Percentiles rank a stretch among this genome's conserved stretches.
These are phyloP conservation scores for Phialophora macrospora DNA, from an alignment of 2,329 filamentous ascomycete genomes.

Conservation along the genomic window DNA sequence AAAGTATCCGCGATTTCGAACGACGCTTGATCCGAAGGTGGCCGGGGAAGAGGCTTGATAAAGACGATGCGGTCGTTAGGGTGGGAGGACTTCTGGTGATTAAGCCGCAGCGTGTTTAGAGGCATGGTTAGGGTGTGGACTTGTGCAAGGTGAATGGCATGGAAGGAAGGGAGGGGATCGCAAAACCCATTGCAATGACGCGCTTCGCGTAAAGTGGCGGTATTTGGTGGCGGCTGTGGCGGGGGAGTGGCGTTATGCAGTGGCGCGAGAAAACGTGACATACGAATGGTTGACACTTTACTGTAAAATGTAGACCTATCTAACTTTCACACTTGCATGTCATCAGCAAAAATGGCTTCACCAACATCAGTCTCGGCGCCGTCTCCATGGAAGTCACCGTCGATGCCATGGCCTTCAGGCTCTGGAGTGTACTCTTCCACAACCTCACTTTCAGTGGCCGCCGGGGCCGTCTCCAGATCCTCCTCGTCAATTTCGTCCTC, in stretches of 20 bases:
- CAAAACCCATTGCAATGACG: neutral
- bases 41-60: conserved; percentile 76
- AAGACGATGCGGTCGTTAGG: conserved; percentile 68
- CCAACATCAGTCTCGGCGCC: neutral
- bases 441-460: neutral
- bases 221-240: neutral
- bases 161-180: neutral
- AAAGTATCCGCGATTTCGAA: conserved; percentile 70
- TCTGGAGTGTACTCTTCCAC: neutral
- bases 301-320: neutral
- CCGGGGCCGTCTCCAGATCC: neutral
- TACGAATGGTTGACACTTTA: neutral
- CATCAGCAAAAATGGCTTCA: neutral
- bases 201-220: conserved; percentile 19
- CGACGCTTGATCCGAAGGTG: conserved; percentile 49
- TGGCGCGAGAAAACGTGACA: conserved; percentile 24
- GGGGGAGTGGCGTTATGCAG: neutral
- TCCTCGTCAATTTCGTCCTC: conserved; percentile 16
- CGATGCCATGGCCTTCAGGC: neutral
- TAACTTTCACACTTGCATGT: neutral
- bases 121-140: conserved; percentile 62
- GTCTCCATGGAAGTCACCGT: neutral
- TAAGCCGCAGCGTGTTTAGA: conserved; percentile 76
- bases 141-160: conserved; percentile 1
- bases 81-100: conserved; percentile 48